phyloP scores from a whole-genome alignment of 768 basidiomycete species.

The Mycena belliarum region DNA sequence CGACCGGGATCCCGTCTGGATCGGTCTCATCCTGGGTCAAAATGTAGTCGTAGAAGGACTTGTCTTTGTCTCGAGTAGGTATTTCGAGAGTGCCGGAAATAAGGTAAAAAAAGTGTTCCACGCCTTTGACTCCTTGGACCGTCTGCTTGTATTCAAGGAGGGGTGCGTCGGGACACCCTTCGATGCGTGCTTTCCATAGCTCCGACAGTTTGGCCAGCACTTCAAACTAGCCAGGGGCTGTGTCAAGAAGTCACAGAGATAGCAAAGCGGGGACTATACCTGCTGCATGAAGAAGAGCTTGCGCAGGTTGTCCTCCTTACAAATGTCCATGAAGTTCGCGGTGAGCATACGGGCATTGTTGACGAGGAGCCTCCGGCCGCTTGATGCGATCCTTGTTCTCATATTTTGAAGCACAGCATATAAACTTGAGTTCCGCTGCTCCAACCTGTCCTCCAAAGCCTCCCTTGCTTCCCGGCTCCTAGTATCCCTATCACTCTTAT shows the following conservation, averaged over 20 bases:
- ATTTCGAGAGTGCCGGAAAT: slow-evolving; percentile 45
- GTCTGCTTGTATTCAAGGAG: slow-evolving; percentile 39
- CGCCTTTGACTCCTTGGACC: slow-evolving; percentile 28
- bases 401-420: slow-evolving; percentile 36
- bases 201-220: slow-evolving; percentile 46
- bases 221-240: slow-evolving; percentile 56
- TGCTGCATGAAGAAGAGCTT: slow-evolving; percentile 58
- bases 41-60: slow-evolving; percentile 46
- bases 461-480: slow-evolving; percentile 6
- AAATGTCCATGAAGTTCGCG: slow-evolving; percentile 49
- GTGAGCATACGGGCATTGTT: slow-evolving; percentile 43
- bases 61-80: slow-evolving; percentile 39
- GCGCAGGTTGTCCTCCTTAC: slow-evolving; percentile 42
- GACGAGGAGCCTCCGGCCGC: slow-evolving; percentile 36
- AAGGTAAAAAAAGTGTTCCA: slow-evolving; percentile 41
- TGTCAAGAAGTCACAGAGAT: background rate
- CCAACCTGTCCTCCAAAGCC: slow-evolving; percentile 31
- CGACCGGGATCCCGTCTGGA: slow-evolving; percentile 38
- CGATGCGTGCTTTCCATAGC: slow-evolving; percentile 49
- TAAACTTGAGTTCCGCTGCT: slow-evolving; percentile 36
- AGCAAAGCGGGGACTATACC: slow-evolving; percentile 29
- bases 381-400: slow-evolving; percentile 29
- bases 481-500: slow-evolving; percentile 24
- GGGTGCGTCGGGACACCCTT: slow-evolving; percentile 50
- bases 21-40: slow-evolving; percentile 39